Conservation (phyloP, 225 moss, liverwort and hornwort genomes). For the Anthoceros angustus region DNA sequence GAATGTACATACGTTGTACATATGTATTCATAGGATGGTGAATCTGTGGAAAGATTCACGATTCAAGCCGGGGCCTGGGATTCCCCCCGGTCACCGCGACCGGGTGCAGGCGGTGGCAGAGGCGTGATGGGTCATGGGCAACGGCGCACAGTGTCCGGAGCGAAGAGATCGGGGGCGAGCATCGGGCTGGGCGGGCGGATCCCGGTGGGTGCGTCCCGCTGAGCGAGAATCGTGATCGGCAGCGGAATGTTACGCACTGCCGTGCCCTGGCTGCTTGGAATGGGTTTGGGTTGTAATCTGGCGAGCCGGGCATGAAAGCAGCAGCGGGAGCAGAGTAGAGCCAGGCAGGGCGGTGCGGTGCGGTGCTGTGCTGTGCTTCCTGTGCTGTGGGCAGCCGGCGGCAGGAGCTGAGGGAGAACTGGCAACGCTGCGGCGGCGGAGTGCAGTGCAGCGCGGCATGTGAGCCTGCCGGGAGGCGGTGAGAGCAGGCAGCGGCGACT, state of each 20-base stretch:
- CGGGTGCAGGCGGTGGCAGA: neutral
- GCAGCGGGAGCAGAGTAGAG: neutral
- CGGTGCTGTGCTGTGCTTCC: no score
- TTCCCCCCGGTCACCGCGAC: neutral
- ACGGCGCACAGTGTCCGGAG: neutral
- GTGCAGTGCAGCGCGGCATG: neutral
- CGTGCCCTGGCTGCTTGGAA: neutral
- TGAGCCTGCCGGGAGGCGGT: neutral
- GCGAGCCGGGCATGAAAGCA: neutral
- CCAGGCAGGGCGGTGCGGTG: neutral
- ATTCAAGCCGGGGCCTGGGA: no score
- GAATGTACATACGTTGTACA: no score
- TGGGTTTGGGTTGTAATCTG: neutral
- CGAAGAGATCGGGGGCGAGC: neutral
- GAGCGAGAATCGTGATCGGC: neutral
- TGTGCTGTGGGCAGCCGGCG: neutral
- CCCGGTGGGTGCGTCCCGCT: no score
- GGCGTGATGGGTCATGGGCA: conserved; percentile 3
- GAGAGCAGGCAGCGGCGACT: neutral
- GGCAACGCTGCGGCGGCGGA: no score
- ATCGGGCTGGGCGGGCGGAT: no score
- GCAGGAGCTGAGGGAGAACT: neutral
- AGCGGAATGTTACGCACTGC: neutral
- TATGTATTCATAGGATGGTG: no score
- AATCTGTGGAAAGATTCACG: no score